These are phyloP conservation scores for Populus hybrid DNA, from an alignment of 441 rosid species.

Conservation along the genomic window DNA sequence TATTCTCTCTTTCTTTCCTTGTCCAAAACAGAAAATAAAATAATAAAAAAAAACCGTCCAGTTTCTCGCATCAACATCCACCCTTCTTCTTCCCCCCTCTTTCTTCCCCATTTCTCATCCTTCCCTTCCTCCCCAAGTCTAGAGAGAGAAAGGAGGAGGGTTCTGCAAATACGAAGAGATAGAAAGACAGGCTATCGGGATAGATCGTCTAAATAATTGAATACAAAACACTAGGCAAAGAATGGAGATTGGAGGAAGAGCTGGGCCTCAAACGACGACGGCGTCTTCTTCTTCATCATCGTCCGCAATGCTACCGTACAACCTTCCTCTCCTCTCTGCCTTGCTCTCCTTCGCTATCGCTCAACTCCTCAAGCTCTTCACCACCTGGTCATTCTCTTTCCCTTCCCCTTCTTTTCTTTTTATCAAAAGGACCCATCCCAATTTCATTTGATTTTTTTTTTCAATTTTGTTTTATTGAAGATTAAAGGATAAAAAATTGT, in stretches of 20 bases:
- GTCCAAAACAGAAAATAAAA: background rate
- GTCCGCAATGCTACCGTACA: constrained; percentile 41
- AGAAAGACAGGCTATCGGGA: background rate
- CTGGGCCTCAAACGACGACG: constrained; percentile 25
- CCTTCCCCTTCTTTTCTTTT: background rate
- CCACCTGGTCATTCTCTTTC: constrained; percentile 59
- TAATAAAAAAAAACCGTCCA: background rate
- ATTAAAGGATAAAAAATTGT: background rate
- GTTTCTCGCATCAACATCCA: background rate
- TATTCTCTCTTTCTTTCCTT: no score
- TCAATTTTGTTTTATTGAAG: background rate
- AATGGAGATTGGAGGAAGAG: constrained; percentile 71
- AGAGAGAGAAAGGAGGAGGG: background rate
- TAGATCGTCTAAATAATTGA: background rate
- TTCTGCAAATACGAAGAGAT: background rate
- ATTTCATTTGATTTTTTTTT: background rate
- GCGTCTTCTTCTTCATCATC: constrained; percentile 34
- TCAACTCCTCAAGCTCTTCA: constrained; percentile 92
- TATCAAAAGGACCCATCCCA: background rate
- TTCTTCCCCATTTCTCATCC: background rate
- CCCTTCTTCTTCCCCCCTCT: background rate
- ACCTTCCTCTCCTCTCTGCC: constrained; percentile 86
- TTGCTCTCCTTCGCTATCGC: constrained; percentile 88
- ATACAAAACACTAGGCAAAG: constrained; percentile 13
- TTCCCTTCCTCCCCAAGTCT: background rate